These are phyloP conservation scores for Oenanthe javanica DNA, from an alignment of 140 eudicot species.

Conservation along the genomic window DNA sequence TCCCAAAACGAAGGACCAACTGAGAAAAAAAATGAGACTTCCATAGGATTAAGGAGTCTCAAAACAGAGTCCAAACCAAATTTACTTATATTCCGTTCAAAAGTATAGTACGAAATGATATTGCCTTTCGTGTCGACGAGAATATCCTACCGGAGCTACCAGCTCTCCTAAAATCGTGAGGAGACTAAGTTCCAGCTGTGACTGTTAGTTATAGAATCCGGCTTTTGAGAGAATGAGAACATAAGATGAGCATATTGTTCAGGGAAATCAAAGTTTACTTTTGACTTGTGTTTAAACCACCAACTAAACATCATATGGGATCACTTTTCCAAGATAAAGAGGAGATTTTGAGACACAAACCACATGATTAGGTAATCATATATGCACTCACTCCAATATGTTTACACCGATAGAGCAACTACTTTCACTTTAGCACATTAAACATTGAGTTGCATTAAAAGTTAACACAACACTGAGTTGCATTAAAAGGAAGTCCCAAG, in stretches of 20 bases:
- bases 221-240: neutral
- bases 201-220: neutral
- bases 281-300: neutral
- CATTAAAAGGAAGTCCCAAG: conserved; percentile 6
- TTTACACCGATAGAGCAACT: neutral
- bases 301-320: neutral
- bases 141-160: no score
- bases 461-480: neutral
- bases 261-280: neutral
- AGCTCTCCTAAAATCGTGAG: no score
- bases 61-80: no score
- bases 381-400: neutral
- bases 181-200: no score
- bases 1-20: neutral
- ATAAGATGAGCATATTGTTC: neutral
- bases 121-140: no score
- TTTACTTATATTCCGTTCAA: neutral
- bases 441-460: neutral
- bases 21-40: neutral
- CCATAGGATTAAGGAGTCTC: no score
- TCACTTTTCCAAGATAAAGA: neutral
- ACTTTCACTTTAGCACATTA: conserved; percentile 1
- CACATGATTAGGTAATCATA: neutral
- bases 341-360: neutral
- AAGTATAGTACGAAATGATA: no score